These are phyloP conservation scores for Lunasporangiospora selenospora DNA, from an alignment of 192 early-diverging fungal genomes.

Conservation along the genomic window DNA sequence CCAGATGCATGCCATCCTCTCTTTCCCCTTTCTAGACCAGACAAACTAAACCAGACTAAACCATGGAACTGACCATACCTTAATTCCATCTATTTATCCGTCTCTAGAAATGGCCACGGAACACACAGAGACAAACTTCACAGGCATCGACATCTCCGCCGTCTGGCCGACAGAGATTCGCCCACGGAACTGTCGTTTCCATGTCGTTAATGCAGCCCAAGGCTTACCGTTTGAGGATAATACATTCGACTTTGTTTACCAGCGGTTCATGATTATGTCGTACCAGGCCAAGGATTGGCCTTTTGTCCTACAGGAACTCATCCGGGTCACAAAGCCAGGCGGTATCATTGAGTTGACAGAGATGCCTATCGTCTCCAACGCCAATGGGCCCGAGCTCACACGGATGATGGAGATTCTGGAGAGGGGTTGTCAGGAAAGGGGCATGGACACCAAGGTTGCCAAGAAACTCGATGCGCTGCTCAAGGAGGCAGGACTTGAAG, in stretches of 20 bases:
- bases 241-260: slow-evolving; percentile 59
- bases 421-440: slow-evolving; percentile 17
- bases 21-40: background rate
- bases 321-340: slow-evolving; percentile 60
- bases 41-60: background rate
- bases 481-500: slow-evolving; percentile 17
- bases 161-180: slow-evolving; percentile 47
- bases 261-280: slow-evolving; percentile 47
- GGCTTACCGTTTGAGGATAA: slow-evolving; percentile 54
- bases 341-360: slow-evolving; percentile 59
- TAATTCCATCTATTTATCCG: background rate
- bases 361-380: slow-evolving; percentile 27
- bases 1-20: no score
- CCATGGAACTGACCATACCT: background rate
- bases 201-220: slow-evolving; percentile 26
- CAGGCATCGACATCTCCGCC: slow-evolving; percentile 56
- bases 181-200: slow-evolving; percentile 47
- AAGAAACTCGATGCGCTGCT: slow-evolving; percentile 30
- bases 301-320: slow-evolving; percentile 51
- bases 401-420: slow-evolving; percentile 33
- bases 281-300: slow-evolving; percentile 52
- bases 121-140: slow-evolving; percentile 52
- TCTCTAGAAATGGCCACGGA: slow-evolving; percentile 58
- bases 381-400: slow-evolving; percentile 37
- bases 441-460: slow-evolving; percentile 30